phyloP scores from a whole-genome alignment of 1,284 basidiomycete genomes.

The Apiotrichum sp. region DNA sequence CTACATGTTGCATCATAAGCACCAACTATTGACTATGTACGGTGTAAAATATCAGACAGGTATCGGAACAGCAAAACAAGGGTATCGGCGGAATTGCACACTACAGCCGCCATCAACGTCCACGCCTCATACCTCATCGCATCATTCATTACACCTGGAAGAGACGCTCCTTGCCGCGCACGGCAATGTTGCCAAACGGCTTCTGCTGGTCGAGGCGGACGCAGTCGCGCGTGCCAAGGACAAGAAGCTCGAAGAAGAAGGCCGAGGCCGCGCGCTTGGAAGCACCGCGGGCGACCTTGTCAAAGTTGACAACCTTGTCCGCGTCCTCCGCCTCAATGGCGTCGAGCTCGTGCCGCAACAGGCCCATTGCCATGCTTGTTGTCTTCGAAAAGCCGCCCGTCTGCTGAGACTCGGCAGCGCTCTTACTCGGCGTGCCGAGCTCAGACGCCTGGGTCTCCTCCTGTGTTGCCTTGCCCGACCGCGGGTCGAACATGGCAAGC shows the following conservation, averaged over 20 bases:
- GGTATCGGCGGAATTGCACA: neutral
- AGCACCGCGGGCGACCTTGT: slow-evolving; percentile 52
- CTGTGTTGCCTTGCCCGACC: slow-evolving; percentile 24
- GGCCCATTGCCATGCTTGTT: slow-evolving; percentile 78
- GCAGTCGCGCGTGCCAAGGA: slow-evolving; percentile 86
- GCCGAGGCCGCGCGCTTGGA: slow-evolving; percentile 83
- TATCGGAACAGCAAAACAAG: neutral
- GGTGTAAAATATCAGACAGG: neutral
- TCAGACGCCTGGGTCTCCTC: slow-evolving; percentile 1
- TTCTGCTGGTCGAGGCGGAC: slow-evolving; percentile 67
- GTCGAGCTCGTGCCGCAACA: slow-evolving; percentile 71
- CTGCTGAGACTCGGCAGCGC: neutral
- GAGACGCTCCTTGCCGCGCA: slow-evolving; percentile 73
- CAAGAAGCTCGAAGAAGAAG: slow-evolving; percentile 96
- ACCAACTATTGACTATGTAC: neutral
- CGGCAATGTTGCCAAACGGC: slow-evolving; percentile 79
- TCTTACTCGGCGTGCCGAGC: slow-evolving; percentile 3
- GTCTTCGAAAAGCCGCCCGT: slow-evolving; percentile 74
- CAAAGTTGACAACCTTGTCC: slow-evolving; percentile 65
- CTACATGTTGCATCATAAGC: neutral
- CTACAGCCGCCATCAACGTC: neutral
- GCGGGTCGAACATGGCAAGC: slow-evolving; percentile 73
- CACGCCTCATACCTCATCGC: neutral
- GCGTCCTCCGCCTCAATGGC: slow-evolving; percentile 42
- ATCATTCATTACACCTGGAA: slow-evolving; percentile 16